A percentile compares a stretch with the other conserved stretches of the same genome.
Evolutionary conservation across 176 grass and related monocot genomes (phyloP).

Genomic region (Ananas comosus): DNA sequence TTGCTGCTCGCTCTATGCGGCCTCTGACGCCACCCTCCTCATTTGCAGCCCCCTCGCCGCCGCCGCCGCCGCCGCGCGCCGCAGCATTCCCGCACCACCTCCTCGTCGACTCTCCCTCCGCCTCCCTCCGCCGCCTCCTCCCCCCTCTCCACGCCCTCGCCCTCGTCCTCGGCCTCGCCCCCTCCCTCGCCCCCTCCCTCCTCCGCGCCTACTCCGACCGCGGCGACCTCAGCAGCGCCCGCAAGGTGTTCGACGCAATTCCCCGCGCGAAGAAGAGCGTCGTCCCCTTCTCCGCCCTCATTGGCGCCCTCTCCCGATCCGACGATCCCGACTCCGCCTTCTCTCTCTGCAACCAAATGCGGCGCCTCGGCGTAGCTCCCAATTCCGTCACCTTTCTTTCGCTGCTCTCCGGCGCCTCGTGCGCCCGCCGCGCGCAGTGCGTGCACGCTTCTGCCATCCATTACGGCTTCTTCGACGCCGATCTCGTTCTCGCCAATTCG

Average conservation of each 20-base stretch:
- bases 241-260: constrained; percentile 15
- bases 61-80: too few species aligned
- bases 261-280: background rate
- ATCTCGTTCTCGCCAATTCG: constrained; percentile 17
- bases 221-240: constrained; percentile 2
- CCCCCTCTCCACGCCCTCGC: constrained; percentile 12
- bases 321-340: background rate
- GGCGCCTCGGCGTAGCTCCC: constrained; percentile 5
- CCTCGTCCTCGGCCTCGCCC: constrained; percentile 8
- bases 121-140: background rate
- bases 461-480: constrained; percentile 1
- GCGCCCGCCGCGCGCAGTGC: constrained; percentile 5
- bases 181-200: constrained; percentile 17
- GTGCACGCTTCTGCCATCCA: constrained; percentile 3
- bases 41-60: too few species aligned
- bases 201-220: constrained; percentile 15
- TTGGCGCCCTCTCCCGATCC: constrained; percentile 10
- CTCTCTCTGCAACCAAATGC: constrained; percentile 10
- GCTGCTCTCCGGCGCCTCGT: background rate
- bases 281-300: constrained; percentile 21
- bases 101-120: constrained; percentile 9
- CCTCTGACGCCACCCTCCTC: too few species aligned
- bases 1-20: too few species aligned
- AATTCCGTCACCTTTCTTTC: constrained; percentile 21
- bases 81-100: background rate